Evolutionary conservation across 2,329 filamentous ascomycete genomes (phyloP).

Genomic region (Aureobasidium musti): DNA sequence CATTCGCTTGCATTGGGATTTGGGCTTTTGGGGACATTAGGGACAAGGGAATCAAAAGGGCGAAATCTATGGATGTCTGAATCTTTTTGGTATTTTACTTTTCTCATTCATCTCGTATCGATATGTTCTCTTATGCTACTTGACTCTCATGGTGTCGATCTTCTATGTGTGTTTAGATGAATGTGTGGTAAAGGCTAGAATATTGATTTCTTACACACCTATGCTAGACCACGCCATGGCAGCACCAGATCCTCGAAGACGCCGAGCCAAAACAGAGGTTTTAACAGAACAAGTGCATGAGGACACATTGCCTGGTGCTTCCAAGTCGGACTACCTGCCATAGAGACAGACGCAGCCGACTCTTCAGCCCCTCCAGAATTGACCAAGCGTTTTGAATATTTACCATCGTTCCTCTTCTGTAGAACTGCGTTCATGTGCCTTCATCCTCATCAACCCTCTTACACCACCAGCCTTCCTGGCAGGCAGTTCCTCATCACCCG

Average conservation of each 20-base stretch:
- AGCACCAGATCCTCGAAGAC: too few relatives aligned
- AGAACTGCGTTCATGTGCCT: not conserved
- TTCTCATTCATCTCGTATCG: not conserved
- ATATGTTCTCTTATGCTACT: not conserved
- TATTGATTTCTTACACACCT: not conserved
- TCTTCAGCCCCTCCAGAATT: too few relatives aligned
- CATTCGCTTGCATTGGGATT: conserved; percentile 18
- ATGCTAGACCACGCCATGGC: too few relatives aligned
- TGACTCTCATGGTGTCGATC: not conserved
- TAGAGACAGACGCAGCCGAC: too few relatives aligned
- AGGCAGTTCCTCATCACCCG: conserved; percentile 67
- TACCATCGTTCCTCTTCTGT: not conserved
- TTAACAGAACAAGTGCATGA: too few relatives aligned
- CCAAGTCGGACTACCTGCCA: too few relatives aligned
- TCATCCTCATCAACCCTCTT: conserved; percentile 47
- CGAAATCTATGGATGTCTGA: conserved; percentile 8
- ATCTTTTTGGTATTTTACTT: not conserved
- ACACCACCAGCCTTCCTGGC: conserved; percentile 57
- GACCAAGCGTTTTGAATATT: not conserved
- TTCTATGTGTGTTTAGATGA: not conserved
- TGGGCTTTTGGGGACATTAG: not conserved
- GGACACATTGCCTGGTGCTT: too few relatives aligned
- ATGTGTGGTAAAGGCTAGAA: not conserved
- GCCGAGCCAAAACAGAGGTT: too few relatives aligned
- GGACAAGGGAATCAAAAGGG: conserved; percentile 1